Evolutionary conservation across 257 asterid species (phyloP).

Genomic region (Coffea eugenioides): DNA sequence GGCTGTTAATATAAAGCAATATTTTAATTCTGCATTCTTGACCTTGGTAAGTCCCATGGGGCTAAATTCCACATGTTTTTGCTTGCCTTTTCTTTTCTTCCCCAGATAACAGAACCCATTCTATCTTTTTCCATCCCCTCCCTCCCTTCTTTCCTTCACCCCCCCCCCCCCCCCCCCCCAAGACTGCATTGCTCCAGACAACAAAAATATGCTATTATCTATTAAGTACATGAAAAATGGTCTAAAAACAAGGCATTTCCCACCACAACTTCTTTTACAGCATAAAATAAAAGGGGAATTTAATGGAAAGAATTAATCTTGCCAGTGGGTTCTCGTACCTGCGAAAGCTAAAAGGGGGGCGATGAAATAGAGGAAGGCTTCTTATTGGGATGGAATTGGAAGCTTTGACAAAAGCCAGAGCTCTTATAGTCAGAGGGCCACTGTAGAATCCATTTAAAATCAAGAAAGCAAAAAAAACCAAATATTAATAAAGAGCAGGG

Average conservation of each 20-base stretch:
- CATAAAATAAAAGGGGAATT: background rate
- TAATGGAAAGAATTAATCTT: background rate
- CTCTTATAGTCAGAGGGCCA: conserved; percentile 42
- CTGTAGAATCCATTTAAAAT: conserved; percentile 37
- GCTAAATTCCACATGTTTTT: background rate
- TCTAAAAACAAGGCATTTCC: background rate
- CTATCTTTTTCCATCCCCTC: background rate
- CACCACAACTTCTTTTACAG: background rate
- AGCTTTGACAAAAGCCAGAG: conserved; percentile 38
- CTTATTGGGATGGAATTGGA: conserved; percentile 32
- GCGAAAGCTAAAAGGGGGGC: conserved; percentile 40
- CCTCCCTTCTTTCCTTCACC: no score
- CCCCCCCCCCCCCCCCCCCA: no score
- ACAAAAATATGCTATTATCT: no score
- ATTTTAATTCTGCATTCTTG: background rate
- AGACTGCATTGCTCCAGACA: background rate
- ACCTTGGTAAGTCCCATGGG: background rate
- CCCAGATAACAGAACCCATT: background rate
- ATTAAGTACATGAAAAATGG: background rate
- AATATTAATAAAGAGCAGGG: background rate
- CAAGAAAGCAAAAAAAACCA: background rate
- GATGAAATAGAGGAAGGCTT: conserved; percentile 27
- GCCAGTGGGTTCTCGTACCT: conserved; percentile 33
- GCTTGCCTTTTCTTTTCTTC: background rate
- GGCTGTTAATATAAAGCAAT: background rate